These are phyloP conservation scores for Angomonas deanei DNA, from an alignment of 208 protist genomes.

Conservation along the genomic window DNA sequence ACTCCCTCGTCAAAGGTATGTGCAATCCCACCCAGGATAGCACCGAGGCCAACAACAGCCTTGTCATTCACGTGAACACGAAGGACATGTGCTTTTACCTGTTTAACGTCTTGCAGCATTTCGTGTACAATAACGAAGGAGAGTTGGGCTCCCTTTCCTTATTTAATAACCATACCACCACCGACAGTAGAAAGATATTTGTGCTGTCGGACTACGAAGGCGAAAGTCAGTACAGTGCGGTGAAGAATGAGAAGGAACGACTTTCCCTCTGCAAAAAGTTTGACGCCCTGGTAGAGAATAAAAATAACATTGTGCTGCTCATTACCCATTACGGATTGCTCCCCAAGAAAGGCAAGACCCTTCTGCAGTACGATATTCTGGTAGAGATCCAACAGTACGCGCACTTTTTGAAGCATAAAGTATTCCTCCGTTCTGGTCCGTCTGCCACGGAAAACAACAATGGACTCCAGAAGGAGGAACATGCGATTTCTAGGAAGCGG, in stretches of 20 bases:
- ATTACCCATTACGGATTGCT: slow-evolving; percentile 61
- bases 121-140: too few relatives aligned
- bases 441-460: slow-evolving; percentile 1
- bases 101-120: slow-evolving; percentile 44
- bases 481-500: slow-evolving; percentile 17
- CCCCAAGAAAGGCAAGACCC: slow-evolving; percentile 30
- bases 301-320: slow-evolving; percentile 42
- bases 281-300: slow-evolving; percentile 22
- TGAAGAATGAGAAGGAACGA: slow-evolving; percentile 27
- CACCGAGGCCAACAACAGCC: slow-evolving; percentile 16
- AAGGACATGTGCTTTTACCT: slow-evolving; percentile 50
- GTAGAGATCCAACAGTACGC: slow-evolving; percentile 52
- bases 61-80: slow-evolving; percentile 69
- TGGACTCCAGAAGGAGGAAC: not conserved
- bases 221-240: slow-evolving; percentile 22
- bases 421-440: slow-evolving; percentile 34
- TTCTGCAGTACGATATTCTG: slow-evolving; percentile 65
- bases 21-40: not conserved
- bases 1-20: slow-evolving; percentile 44
- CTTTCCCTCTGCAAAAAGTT: slow-evolving; percentile 34
- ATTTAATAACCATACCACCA: not conserved
- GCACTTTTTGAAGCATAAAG: slow-evolving; percentile 49
- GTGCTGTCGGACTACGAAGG: slow-evolving; percentile 69
- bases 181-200: slow-evolving; percentile 8
- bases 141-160: slow-evolving; percentile 25